Percentiles rank a stretch among this genome's conserved stretches.
These are phyloP conservation scores for Phoenix roebelenii DNA, from an alignment of 176 grass and related monocot genomes.

Conservation along the genomic window DNA sequence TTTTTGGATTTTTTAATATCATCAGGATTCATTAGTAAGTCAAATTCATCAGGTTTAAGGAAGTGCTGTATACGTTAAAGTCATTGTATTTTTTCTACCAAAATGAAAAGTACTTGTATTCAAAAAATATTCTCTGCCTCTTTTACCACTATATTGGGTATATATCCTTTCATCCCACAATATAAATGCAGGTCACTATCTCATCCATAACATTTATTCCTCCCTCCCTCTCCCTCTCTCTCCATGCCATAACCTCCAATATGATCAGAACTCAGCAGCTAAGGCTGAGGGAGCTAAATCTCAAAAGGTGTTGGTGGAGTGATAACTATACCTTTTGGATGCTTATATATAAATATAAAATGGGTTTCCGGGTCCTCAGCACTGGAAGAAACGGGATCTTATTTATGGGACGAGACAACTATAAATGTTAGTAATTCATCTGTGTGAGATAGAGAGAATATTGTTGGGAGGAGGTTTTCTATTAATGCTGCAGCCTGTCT, in stretches of 20 bases:
- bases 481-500: slow-evolving; percentile 23
- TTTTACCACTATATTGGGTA: too few species aligned
- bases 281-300: slow-evolving; percentile 11
- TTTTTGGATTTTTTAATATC: too few species aligned
- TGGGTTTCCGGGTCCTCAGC: not conserved
- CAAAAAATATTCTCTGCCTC: too few species aligned
- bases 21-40: too few species aligned
- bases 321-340: slow-evolving; percentile 6
- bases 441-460: not conserved
- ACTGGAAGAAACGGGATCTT: not conserved
- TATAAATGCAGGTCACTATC: too few species aligned
- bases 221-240: not conserved
- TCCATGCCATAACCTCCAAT: not conserved
- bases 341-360: slow-evolving; percentile 4
- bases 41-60: too few species aligned
- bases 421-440: not conserved
- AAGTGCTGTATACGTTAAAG: too few species aligned
- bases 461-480: slow-evolving; percentile 2
- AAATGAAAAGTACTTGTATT: too few species aligned
- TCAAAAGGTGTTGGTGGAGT: slow-evolving; percentile 7
- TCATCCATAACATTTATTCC: too few species aligned
- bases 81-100: too few species aligned
- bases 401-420: not conserved
- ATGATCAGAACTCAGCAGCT: not conserved
- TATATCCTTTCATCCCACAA: too few species aligned